Evolutionary conservation across 257 asterid species (phyloP), one percentile per base, ranked within the genome.

Genomic region (Ajuga chamaepitys): DNA sequence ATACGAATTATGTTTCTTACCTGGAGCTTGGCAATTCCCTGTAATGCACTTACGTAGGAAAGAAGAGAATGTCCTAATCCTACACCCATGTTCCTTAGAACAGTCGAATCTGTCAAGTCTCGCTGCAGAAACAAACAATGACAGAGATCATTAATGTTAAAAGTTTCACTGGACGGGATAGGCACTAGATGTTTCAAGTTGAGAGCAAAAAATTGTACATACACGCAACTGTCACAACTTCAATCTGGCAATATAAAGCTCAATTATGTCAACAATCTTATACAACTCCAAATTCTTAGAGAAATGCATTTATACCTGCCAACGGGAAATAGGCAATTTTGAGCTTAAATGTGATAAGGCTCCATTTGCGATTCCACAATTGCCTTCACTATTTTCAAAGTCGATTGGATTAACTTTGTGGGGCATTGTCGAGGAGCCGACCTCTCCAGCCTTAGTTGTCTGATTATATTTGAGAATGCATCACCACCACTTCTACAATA

Each of bases 371-470:
- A 78, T 72, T 63, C 94, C 95, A 63, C 88, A 87, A 74, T 86
- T 88, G 67, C 96, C 95, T 79, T 88, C 94, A 28, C 96, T 86
- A 71, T 91, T 88, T 74, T 91, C 98, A 64, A 91, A 91, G 77
- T 91, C 96, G 24, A 86, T 91, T 26, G 98, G 96, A 73, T 91
- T 91, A 34, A 91, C 96, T 79, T 91, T 86, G 83, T 91, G 96
- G 42, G 96, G 98, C 98, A 91, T 91, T 11, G 98, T 91, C 1
- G 96, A 91, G 40, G 96, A 88, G 48, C 96, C 98, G 58, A 91
- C 79, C 83, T 88, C 96, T 42, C 95, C 96, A 62, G 89, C 91
- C 81, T 84, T 91, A 38, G 95, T 91, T 74, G 64, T 86, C 98
- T 91, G 88, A 51, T 51, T 53, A 75, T 20, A 51, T 54, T 25